Percentiles rank a stretch among this genome's conserved stretches.
Evolutionary conservation across 1,284 basidiomycete species (phyloP).

Genomic region (Cryptococcus sp.): DNA sequence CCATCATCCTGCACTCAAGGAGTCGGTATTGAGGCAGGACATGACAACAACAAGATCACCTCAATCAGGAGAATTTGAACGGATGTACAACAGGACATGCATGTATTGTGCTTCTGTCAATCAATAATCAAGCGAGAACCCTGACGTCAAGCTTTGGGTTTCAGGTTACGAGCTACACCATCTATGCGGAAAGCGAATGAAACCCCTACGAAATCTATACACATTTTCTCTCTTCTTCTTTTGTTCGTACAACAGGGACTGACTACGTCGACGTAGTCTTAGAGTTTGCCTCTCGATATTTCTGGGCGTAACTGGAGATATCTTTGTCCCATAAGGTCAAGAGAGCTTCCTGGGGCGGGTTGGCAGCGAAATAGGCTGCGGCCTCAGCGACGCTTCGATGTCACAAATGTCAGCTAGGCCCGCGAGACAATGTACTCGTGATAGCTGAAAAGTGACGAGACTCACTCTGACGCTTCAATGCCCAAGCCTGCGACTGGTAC

Average conservation of each 20-base stretch:
- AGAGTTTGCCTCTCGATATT: constrained; percentile 7
- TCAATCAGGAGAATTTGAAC: too few species aligned
- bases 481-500: constrained; percentile 18
- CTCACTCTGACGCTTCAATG: constrained; percentile 30
- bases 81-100: too few species aligned
- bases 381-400: constrained; percentile 29
- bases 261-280: too few species aligned
- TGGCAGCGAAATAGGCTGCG: constrained; percentile 35
- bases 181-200: too few species aligned
- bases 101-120: too few species aligned
- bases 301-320: constrained; percentile 26
- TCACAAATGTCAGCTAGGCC: not conserved
- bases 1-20: too few species aligned
- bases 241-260: not conserved
- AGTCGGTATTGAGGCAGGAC: too few species aligned
- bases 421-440: too few species aligned
- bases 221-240: constrained; percentile 1
- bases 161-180: too few species aligned
- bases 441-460: not conserved
- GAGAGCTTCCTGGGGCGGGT: constrained; percentile 26
- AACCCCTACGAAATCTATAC: not conserved
- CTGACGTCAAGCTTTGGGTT: not conserved
- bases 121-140: not conserved
- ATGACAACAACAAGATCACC: too few species aligned
- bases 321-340: constrained; percentile 23